Evolutionary conservation across 345 rosid genomes (phyloP).

Genomic region (Pelargonium nanum): DNA sequence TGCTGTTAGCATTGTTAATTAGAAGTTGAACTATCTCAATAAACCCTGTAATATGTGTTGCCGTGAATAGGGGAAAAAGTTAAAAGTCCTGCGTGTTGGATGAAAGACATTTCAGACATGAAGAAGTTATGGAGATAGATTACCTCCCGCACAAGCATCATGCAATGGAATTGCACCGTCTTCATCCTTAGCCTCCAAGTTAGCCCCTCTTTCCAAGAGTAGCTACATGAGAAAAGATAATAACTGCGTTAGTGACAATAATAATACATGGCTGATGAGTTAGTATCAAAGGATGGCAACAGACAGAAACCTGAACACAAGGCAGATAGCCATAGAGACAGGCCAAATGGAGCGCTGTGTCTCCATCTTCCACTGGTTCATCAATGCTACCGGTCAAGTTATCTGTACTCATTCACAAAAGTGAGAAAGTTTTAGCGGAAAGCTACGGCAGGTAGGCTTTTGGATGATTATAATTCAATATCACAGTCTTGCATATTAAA

Average conservation of each 20-base stretch:
- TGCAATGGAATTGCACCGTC: slow-evolving; percentile 92
- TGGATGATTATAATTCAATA: not conserved
- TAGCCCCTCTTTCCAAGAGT: slow-evolving; percentile 80
- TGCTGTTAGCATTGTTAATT: slow-evolving; percentile 35
- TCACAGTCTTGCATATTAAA: not conserved
- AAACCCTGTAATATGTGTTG: slow-evolving; percentile 37
- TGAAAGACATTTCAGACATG: not conserved
- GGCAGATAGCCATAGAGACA: slow-evolving; percentile 81
- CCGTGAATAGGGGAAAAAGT: not conserved
- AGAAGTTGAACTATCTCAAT: slow-evolving; percentile 54
- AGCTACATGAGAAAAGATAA: slow-evolving; percentile 28
- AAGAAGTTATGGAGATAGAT: slow-evolving; percentile 5
- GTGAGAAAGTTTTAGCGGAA: slow-evolving; percentile 3
- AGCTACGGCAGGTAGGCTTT: not conserved
- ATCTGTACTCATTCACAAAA: slow-evolving; percentile 29
- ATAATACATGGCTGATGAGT: not conserved
- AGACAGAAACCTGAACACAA: slow-evolving; percentile 62
- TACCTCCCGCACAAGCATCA: slow-evolving; percentile 93
- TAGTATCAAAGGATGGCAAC: not conserved
- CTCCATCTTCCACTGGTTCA: slow-evolving; percentile 82
- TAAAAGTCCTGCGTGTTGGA: not conserved
- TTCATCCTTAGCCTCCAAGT: slow-evolving; percentile 74
- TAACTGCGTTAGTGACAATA: not conserved
- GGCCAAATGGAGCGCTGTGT: slow-evolving; percentile 79
- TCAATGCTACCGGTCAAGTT: slow-evolving; percentile 61